Evolutionary conservation across 768 basidiomycete species (phyloP), one percentile per base, ranked within the genome.

Genomic region (Pisolithus tinctorius): DNA sequence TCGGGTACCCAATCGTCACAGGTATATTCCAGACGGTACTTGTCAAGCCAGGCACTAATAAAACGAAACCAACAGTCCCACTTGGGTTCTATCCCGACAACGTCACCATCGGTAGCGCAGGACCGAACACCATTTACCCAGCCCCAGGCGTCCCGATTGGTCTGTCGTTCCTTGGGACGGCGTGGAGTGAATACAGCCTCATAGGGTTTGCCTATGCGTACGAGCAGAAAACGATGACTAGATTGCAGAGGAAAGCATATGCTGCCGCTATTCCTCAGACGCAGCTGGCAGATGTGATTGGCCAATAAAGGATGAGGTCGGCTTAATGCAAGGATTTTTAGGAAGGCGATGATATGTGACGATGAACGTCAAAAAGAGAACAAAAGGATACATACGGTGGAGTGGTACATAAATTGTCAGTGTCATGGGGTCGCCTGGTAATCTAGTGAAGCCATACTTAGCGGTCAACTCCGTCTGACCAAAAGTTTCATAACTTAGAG

Each of bases 231-330:
- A 84, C 84, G 4, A 70, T 78, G 50, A 76, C 74, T 1, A 63
- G 82, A 14, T 60, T 82, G 47, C 61, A 64, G 45, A 69, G 77
- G 54, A 70, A 62, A 59, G 82, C 81, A 3, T 79, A 72, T 55
- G 47, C 71, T 4, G 78, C 68, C 11, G 81, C 82, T 6, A 76
- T 83, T 25, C 83, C 81, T 1, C 77, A 66, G 60, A 82, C 79
- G 9, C 82, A 77, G 58, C 58, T 76, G 25, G 55, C 26, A 14
- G 70, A 76, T 46, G 64, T 75, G 14, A 55, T 70, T 10, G 1
- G 30, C 9, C 9, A 31, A 31, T 2, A 11, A 31, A 3, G 9
- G 30, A 31, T 31, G 10, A 11, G 30, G 30, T 31, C 11, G 1
- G 30, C 10, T 31, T 31, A 11, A 31, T 31, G 30, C 7, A 31